These are phyloP conservation scores for Uronychia setigera DNA, from an alignment of 73 alveolate species.

Conservation along the genomic window DNA sequence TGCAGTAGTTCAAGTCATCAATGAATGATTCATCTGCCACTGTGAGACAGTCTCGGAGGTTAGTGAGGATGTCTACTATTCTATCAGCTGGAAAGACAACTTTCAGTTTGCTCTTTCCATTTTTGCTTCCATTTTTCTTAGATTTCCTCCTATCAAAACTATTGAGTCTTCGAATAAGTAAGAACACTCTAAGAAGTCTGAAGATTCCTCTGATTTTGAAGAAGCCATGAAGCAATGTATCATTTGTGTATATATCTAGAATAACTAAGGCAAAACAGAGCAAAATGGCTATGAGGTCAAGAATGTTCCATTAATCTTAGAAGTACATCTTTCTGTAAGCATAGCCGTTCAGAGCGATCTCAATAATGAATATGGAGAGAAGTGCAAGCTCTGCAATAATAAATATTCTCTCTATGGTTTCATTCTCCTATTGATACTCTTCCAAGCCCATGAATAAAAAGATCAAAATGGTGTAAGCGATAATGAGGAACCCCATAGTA, in stretches of 20 bases:
- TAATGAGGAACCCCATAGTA: background rate
- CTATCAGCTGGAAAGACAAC: background rate
- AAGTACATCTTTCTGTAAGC: slow-evolving; percentile 43
- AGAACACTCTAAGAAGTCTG: slow-evolving; percentile 50
- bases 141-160: slow-evolving; percentile 28
- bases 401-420: background rate
- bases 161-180: slow-evolving; percentile 46
- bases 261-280: slow-evolving; percentile 45
- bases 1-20: slow-evolving; percentile 41
- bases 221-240: slow-evolving; percentile 5
- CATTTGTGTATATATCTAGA: slow-evolving; percentile 27
- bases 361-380: slow-evolving; percentile 29
- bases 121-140: background rate
- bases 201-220: slow-evolving; percentile 48
- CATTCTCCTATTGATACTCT: background rate
- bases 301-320: slow-evolving; percentile 55
- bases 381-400: slow-evolving; percentile 29
- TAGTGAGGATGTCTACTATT: slow-evolving; percentile 4
- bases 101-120: background rate
- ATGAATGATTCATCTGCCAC: background rate
- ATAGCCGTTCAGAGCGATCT: slow-evolving; percentile 28
- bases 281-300: slow-evolving; percentile 47
- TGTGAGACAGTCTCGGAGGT: background rate
- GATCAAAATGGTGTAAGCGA: slow-evolving; percentile 11
- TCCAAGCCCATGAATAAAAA: slow-evolving; percentile 15